Base-by-base conservation (phyloP, 2,329 filamentous ascomycete species). In the Talaromyces sp. region DNA sequence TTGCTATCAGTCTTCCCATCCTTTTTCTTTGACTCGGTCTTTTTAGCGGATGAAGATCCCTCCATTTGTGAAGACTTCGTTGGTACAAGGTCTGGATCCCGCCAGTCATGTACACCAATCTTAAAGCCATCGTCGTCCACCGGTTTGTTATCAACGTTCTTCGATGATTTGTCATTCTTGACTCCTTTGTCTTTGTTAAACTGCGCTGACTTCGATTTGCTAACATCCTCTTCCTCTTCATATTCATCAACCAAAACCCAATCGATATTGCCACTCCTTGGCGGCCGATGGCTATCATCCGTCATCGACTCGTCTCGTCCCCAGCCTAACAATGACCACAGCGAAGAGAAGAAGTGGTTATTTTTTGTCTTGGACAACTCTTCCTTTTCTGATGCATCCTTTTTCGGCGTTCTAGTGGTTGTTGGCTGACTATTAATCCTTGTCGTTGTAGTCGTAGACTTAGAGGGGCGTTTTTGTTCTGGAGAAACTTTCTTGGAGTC, bases 51-150 rank as follows among this genome's bases (percentile, higher is more conserved):
- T 60, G 61, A 73, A 40, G 64, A 63, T n/a, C 60, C 63, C 17
- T 61, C 59, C 21, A 63, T 59, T 28, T 61, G 57, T 36, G 63
- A 70, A 58, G 63, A 67, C 51, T 73, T 72, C 39, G 75, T 69
- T 1, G 79, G 79, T 21, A 90, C 77, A 17, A 91, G 75, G 69
- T 91, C 89, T 5, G 89, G 87, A 69, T 94, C 89, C 63, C 89
- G 83, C 89, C 89, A 93, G 69, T 94, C 89, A 63, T 94, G 88
- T 11, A 91, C 85, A n/a, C 89, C 89, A 65, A 93, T 92, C 45
- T 89, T 81, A 69, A 92, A 93, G 58, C 81, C 83, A 69, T 91
- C 87, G 48, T 77, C 69, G 62, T 75, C 74, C 10, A 64, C 64
- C n/a, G 65, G 60, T 33, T 65, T 61, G 7, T 55, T 59, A n/a